Conservation (phyloP, 345 rosid genomes). For the Ceriops zippeliana region DNA sequence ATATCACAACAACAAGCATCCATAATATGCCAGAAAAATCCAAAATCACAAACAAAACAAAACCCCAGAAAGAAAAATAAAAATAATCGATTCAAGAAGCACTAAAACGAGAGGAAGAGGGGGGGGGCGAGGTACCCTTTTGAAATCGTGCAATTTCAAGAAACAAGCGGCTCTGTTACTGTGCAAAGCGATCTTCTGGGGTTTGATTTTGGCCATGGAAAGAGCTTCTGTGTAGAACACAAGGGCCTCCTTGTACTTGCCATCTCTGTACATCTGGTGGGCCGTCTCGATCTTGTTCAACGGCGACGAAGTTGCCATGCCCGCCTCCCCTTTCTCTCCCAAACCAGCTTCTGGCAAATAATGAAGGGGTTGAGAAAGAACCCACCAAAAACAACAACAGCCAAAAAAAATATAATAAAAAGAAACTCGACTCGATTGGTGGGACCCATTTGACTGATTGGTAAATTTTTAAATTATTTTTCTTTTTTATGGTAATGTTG, state of each 20-base stretch:
- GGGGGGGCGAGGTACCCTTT: slow-evolving; percentile 37
- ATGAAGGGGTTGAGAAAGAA: too few species aligned
- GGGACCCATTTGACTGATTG: too few species aligned
- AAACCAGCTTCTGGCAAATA: too few species aligned
- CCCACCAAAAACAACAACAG: too few species aligned
- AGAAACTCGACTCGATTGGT: too few species aligned
- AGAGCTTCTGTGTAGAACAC: slow-evolving; percentile 75
- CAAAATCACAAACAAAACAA: background rate
- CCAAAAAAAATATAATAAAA: too few species aligned
- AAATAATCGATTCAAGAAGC: background rate
- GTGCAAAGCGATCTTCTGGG: slow-evolving; percentile 84
- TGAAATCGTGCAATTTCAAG: slow-evolving; percentile 74
- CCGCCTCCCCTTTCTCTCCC: background rate
- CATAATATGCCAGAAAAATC: background rate
- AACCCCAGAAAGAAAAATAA: background rate
- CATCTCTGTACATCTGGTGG: slow-evolving; percentile 82
- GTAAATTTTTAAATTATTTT: too few species aligned
- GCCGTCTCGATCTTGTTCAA: slow-evolving; percentile 73
- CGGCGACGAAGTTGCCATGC: slow-evolving; percentile 50
- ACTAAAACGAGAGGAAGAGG: background rate
- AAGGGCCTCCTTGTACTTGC: slow-evolving; percentile 61
- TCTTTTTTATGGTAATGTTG: too few species aligned
- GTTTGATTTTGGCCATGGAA: slow-evolving; percentile 56
- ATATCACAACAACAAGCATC: too few species aligned
- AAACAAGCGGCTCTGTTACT: slow-evolving; percentile 96